Conservation (phyloP, 176 grass and related monocot genomes). For the Zoysia pacifica region DNA sequence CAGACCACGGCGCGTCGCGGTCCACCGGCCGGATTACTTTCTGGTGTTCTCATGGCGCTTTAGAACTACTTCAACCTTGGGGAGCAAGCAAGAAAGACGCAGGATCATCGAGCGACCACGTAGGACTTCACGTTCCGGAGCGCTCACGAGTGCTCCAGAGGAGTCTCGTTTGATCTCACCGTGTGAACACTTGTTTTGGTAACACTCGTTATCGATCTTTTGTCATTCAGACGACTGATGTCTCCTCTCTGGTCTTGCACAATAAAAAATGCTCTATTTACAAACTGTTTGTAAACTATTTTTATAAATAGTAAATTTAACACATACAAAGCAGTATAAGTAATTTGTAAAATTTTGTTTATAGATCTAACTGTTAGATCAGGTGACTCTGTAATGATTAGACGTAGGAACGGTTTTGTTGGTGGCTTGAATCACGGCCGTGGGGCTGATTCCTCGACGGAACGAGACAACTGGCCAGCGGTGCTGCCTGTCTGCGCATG, state of each 20-base stretch:
- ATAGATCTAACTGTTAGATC: background rate
- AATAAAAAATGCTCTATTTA: too few relatives aligned
- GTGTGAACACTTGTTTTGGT: background rate
- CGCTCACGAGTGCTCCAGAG: constrained; percentile 2
- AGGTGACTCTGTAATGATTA: background rate
- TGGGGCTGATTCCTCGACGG: background rate
- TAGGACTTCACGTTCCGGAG: constrained; percentile 21
- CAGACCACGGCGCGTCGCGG: too few relatives aligned
- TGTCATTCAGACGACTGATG: background rate
- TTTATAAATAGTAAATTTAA: too few relatives aligned
- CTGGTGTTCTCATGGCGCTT: background rate
- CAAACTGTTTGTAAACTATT: too few relatives aligned
- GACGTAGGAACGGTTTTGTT: background rate
- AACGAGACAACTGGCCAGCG: background rate
- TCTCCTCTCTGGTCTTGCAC: too few relatives aligned
- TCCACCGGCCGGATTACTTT: too few relatives aligned
- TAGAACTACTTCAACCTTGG: constrained; percentile 22
- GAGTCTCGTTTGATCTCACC: background rate
- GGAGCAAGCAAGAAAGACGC: background rate
- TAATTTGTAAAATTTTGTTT: background rate
- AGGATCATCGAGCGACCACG: background rate
- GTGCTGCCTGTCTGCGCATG: background rate
- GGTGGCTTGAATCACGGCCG: background rate
- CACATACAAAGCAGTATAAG: too few relatives aligned
- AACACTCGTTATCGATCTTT: background rate